Evolutionary conservation across 345 rosid genomes (phyloP), one percentile per base, ranked within the genome.

Genomic region (Microthlaspi erraticum): DNA sequence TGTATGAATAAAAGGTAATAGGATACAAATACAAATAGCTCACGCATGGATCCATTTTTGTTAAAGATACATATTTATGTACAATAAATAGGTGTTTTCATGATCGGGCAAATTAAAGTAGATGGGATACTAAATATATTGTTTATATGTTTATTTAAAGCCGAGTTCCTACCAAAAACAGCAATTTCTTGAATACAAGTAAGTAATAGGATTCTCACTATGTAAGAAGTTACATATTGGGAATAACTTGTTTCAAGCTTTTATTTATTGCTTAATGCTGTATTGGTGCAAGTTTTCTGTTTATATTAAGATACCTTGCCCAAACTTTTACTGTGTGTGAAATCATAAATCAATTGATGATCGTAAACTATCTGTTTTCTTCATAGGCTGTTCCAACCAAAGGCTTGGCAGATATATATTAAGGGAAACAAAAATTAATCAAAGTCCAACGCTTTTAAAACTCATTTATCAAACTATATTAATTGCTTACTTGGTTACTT

Each of bases 61-160:
- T 68, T 34, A 36, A 23, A 60, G 32, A 46, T 74, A 10, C 53
- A 42, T 74, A 66, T 74, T 60, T 74, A 46, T 75, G 57, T 60
- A 53, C 68, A 67, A 60, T 52, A 52, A 68, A 60, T 67, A 75
- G 51, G 64, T 60, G 66, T 69, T 63, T 75, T 69, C 75, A 70
- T 76, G 71, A 63, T 76, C 65, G 54, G 71, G 56, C 34, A 74
- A 56, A 62, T 46, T 44, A 46, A 75, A 69, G 59, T 69, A 53
- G 59, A 45, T 45, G 65, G 10, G 45, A 60, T 66, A 58, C 61
- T 29, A 48, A 19, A 38, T 9, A 17, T 26, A 44, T 58, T 57
- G 17, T 51, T 32, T 60, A 60, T 43, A 75, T 68, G 53, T 60
- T 55, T 54, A 55, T 75, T 69, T 54, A 55, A 69, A 75, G 79